Evolutionary conservation across 306 rosid genomes (phyloP).

Genomic region (Ochetophila trinervis): DNA sequence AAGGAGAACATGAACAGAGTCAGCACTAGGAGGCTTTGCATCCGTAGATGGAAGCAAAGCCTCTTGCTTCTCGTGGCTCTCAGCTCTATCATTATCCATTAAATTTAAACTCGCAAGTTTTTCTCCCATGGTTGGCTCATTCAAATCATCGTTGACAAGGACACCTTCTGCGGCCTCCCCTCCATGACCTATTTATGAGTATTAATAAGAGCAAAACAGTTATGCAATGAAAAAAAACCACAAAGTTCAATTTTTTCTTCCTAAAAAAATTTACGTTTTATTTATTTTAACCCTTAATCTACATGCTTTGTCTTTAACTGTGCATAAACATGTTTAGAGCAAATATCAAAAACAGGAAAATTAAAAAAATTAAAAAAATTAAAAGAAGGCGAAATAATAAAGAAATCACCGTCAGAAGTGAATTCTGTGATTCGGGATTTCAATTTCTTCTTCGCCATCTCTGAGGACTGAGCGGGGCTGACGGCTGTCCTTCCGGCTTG

Average conservation of each 20-base stretch:
- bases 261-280: no score
- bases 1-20: constrained; percentile 70
- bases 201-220: neutral
- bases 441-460: constrained; percentile 35
- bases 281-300: no score
- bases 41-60: constrained; percentile 27
- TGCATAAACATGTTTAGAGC: no score
- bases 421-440: constrained; percentile 37
- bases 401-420: constrained; percentile 33
- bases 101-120: constrained; percentile 63
- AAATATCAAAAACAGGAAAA: no score
- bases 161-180: constrained; percentile 46
- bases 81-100: constrained; percentile 32
- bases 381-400: no score
- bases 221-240: neutral
- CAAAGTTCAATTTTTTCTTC: no score
- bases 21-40: constrained; percentile 70
- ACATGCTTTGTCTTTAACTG: no score
- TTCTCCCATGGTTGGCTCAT: constrained; percentile 83
- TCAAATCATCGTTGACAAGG: constrained; percentile 44
- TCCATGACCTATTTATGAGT: constrained; percentile 21
- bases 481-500: no score
- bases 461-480: neutral
- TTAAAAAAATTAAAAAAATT: no score
- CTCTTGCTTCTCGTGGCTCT: constrained; percentile 35